phyloP scores from a whole-genome alignment of 2,329 filamentous ascomycete genomes.

The Aspergillus arachidicola region DNA sequence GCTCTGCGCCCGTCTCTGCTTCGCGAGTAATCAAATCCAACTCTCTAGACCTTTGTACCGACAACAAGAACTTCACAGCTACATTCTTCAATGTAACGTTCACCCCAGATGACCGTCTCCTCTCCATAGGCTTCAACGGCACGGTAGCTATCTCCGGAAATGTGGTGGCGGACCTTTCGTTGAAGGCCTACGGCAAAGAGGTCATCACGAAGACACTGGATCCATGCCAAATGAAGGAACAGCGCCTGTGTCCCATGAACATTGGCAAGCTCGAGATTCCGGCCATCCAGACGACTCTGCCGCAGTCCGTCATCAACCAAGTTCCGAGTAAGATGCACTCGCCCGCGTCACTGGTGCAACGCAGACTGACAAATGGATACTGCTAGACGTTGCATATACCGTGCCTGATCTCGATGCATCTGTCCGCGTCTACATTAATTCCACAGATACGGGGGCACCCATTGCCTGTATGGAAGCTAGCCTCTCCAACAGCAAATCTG shows the following conservation, averaged over 20 bases:
- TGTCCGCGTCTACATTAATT: constrained; percentile 78
- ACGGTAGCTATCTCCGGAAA: constrained; percentile 82
- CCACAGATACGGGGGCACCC: constrained; percentile 61
- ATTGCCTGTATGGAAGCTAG: constrained; percentile 85
- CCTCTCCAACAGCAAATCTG: constrained; percentile 88
- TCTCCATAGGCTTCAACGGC: constrained; percentile 75
- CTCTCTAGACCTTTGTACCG: constrained; percentile 75
- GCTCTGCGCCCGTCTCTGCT: neutral
- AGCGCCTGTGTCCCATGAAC: constrained; percentile 86
- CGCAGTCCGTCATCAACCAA: constrained; percentile 57
- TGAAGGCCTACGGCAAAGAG: constrained; percentile 80
- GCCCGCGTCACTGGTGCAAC: neutral
- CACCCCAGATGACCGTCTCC: constrained; percentile 65
- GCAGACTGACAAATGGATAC: neutral
- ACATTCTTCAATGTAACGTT: constrained; percentile 82
- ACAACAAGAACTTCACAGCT: constrained; percentile 82
- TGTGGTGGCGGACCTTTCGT: constrained; percentile 73
- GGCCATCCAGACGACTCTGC: constrained; percentile 67
- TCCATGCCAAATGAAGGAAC: constrained; percentile 70
- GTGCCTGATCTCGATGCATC: constrained; percentile 89
- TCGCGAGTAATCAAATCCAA: constrained; percentile 12
- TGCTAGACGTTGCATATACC: constrained; percentile 73
- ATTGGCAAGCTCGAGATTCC: constrained; percentile 74
- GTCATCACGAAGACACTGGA: constrained; percentile 69
- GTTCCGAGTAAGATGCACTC: constrained; percentile 63